Evolutionary conservation across 179 eudicot species (phyloP), one percentile per base, ranked within the genome.

Genomic region (Heliamphora pulchella): DNA sequence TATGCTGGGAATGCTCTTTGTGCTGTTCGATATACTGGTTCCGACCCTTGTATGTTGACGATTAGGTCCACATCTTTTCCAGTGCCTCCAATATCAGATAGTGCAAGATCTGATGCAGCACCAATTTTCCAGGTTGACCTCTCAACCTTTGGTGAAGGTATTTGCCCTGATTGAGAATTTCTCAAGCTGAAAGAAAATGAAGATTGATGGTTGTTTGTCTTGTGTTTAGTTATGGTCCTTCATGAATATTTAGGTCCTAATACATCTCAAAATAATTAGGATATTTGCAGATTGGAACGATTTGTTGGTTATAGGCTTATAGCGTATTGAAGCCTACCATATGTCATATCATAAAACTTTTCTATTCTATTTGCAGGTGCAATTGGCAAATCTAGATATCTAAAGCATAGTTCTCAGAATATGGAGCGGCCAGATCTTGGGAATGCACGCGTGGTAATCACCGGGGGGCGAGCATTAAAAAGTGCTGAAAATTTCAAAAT

Each of bases 1-100:
- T 95, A 93, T 90, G 98, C 98, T 72, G 98, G 98, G 67, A 95
- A 95, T 89, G 98, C 98, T 85, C 95, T 95, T 66, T 89, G 91
- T 82, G 86, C 95, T 43, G 92, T 95, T 67, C 88, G 88, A 64
- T 95, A 91, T 84, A 88, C 87, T 78, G 97, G 97, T 68, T 86
- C 88, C 10, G 78, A 81, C 77, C 97, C 97, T n/a, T 95, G 98
- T 85, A 85, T 93, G 91, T 72, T 95, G 90, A 91, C 93, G 77
- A 88, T 95, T 78, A 91, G 98, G 80, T 81, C 98, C 53, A 92
- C 98, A 48, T 93, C 97, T 78, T 95, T 93, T 86, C 90, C 93
- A 5, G 85, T 87, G 80, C 66, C 63, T 41, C 31, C 83, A 50
- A 50, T 65, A 18, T 70, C 92, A 76, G 82, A 90, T 75, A 86